These are phyloP conservation scores for Candida schatavii DNA, from an alignment of 805 yeast species.

Conservation along the genomic window DNA sequence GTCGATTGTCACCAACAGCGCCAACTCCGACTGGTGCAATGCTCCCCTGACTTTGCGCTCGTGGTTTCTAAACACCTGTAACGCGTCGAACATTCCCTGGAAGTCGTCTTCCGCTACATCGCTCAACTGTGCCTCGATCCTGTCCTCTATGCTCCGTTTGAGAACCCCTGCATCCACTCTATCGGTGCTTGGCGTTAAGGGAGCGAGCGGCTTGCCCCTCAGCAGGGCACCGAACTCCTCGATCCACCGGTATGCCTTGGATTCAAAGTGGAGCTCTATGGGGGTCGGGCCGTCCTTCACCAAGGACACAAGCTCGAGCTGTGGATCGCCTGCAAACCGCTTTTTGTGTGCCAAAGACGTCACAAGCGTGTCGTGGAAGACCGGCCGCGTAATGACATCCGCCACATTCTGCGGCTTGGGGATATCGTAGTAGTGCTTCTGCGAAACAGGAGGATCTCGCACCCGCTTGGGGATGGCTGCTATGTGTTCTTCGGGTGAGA, in stretches of 20 bases:
- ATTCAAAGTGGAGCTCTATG: conserved; percentile 25
- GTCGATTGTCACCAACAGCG: conserved; percentile 9
- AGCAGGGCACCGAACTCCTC: conserved; percentile 23
- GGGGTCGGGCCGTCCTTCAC: conserved; percentile 1
- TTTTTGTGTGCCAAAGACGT: conserved; percentile 27
- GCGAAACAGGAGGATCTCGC: conserved; percentile 15
- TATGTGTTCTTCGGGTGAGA: conserved; percentile 26
- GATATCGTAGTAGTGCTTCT: conserved; percentile 25
- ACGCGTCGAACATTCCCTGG: conserved; percentile 8
- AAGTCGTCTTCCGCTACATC: conserved; percentile 4
- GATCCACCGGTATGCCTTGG: conserved; percentile 28
- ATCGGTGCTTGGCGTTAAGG: background rate
- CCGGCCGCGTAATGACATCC: conserved; percentile 30
- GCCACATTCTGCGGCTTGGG: conserved; percentile 31
- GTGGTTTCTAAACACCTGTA: conserved; percentile 16
- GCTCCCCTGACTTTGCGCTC: conserved; percentile 12
- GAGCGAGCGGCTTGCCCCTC: background rate
- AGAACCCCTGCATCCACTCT: conserved; percentile 4
- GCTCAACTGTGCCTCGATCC: background rate
- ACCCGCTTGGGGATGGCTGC: conserved; percentile 31
- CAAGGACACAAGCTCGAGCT: conserved; percentile 21
- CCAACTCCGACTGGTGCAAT: conserved; percentile 8
- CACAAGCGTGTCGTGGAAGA: conserved; percentile 27
- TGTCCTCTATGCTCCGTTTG: conserved; percentile 6
- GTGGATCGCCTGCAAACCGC: conserved; percentile 25